Evolutionary conservation across 106 monocot species (phyloP).

Genomic region (Cymbidium sinense): DNA sequence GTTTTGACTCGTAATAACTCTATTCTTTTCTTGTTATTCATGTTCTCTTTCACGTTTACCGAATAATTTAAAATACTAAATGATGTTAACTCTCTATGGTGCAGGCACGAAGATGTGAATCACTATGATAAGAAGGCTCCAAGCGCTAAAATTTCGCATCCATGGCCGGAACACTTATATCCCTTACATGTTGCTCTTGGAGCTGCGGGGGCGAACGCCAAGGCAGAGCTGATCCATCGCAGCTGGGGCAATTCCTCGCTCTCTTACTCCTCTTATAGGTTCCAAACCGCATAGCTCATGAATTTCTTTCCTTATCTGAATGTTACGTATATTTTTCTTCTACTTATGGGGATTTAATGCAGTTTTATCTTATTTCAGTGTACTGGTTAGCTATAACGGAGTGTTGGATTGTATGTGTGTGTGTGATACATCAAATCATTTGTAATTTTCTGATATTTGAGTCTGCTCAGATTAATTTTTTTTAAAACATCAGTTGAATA

Average conservation of each 20-base stretch:
- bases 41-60: neutral
- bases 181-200: slow-evolving; percentile 68
- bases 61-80: neutral
- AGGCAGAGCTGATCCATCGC: slow-evolving; percentile 42
- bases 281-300: slow-evolving; percentile 9
- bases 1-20: neutral
- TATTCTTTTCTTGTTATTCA: no score
- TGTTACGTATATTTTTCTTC: neutral
- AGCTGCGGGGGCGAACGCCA: slow-evolving; percentile 41
- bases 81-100: neutral
- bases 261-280: slow-evolving; percentile 55
- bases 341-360: neutral
- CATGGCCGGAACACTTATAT: slow-evolving; percentile 62
- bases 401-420: no score
- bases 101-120: slow-evolving; percentile 52
- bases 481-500: no score
- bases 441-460: no score
- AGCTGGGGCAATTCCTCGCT: slow-evolving; percentile 42
- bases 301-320: neutral
- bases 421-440: no score
- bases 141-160: slow-evolving; percentile 48
- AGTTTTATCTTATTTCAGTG: neutral
- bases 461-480: no score
- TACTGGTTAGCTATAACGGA: neutral
- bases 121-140: slow-evolving; percentile 44